These are phyloP conservation scores for Penicillium capsulatum DNA, from an alignment of 2,329 filamentous ascomycete species.

Conservation along the genomic window DNA sequence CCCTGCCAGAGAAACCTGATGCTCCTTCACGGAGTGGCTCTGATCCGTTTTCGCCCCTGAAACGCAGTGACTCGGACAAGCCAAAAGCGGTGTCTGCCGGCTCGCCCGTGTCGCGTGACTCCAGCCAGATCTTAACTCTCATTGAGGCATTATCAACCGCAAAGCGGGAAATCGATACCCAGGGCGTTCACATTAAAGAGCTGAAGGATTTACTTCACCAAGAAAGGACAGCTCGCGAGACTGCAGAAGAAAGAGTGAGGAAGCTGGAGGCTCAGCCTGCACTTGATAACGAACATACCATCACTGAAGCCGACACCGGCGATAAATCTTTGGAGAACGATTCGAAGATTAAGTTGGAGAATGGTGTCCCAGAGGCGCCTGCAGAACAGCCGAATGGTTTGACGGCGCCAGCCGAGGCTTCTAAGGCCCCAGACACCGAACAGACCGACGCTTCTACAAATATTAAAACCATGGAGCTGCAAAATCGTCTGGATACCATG, in stretches of 20 bases:
- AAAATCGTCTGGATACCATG: slow-evolving; percentile 71
- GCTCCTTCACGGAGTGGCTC: slow-evolving; percentile 46
- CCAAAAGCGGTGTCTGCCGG: slow-evolving; percentile 50
- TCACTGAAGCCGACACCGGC: slow-evolving; percentile 46
- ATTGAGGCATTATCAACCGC: slow-evolving; percentile 79
- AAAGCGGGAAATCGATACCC: slow-evolving; percentile 81
- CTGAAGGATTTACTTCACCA: slow-evolving; percentile 73
- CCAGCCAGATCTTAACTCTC: slow-evolving; percentile 74
- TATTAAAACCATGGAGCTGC: slow-evolving; percentile 49
- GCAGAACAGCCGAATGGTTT: slow-evolving; percentile 12
- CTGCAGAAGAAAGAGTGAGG: slow-evolving; percentile 76
- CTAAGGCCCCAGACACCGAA: slow-evolving; percentile 9
- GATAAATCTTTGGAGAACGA: slow-evolving; percentile 38
- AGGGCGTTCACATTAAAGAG: slow-evolving; percentile 72
- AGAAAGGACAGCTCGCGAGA: slow-evolving; percentile 76
- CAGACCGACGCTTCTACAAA: slow-evolving; percentile 34
- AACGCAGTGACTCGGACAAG: slow-evolving; percentile 71
- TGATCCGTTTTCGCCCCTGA: slow-evolving; percentile 55
- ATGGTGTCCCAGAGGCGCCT: background rate
- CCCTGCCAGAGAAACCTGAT: slow-evolving; percentile 89
- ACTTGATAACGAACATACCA: slow-evolving; percentile 36
- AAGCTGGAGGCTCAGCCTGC: slow-evolving; percentile 61
- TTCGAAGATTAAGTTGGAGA: slow-evolving; percentile 9
- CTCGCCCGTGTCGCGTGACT: slow-evolving; percentile 51
- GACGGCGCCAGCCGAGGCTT: slow-evolving; percentile 6